phyloP scores from a whole-genome alignment of 768 basidiomycete genomes.

The Tylopilus plumbeoviolaceoides region DNA sequence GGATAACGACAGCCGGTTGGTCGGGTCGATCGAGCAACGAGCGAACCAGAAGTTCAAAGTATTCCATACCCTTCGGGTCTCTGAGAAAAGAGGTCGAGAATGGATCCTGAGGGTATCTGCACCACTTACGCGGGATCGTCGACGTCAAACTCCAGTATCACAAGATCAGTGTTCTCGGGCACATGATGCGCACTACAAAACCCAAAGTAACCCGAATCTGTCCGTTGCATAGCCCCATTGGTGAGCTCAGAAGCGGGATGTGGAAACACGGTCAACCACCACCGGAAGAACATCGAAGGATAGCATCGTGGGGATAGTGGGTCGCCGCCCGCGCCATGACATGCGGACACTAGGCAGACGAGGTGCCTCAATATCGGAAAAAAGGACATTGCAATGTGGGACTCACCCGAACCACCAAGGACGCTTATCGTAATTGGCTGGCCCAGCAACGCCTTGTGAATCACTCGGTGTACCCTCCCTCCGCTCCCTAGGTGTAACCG shows the following conservation, averaged over 20 bases:
- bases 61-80: constrained; percentile 64
- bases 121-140: constrained; percentile 78
- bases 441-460: constrained; percentile 80
- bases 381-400: not conserved
- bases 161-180: constrained; percentile 89
- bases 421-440: constrained; percentile 88
- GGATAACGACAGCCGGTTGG: constrained; percentile 85
- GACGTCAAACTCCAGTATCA: constrained; percentile 92
- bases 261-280: constrained; percentile 98
- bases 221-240: constrained; percentile 91
- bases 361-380: not conserved
- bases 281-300: constrained; percentile 91
- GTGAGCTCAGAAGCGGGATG: constrained; percentile 97
- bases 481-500: constrained; percentile 77
- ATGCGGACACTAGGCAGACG: constrained; percentile 71
- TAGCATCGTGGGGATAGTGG: constrained; percentile 83
- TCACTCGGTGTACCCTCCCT: constrained; percentile 73
- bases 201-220: constrained; percentile 91
- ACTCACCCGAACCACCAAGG: constrained; percentile 81
- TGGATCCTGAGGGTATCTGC: not conserved
- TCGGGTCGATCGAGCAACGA: constrained; percentile 89
- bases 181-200: constrained; percentile 93
- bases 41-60: constrained; percentile 91
- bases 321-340: constrained; percentile 91
- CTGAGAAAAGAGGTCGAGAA: constrained; percentile 33